phyloP scores from a whole-genome alignment of 1,284 basidiomycete genomes.

The Sanguinoderma infundibulare region DNA sequence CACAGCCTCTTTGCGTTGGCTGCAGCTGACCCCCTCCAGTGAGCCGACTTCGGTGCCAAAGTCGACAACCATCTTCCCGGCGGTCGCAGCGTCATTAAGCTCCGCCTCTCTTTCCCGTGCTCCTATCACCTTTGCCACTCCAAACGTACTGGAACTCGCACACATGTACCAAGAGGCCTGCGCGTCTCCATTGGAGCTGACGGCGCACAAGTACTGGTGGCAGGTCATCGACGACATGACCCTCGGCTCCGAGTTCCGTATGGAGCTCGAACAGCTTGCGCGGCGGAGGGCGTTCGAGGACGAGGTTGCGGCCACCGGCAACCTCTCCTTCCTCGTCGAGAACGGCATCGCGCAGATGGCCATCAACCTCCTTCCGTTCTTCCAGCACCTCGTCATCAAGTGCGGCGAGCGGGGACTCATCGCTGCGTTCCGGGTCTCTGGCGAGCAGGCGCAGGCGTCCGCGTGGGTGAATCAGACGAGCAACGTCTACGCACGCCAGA shows the following conservation, averaged over 20 bases:
- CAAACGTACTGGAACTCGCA: conserved; percentile 80
- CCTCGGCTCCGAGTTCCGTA: conserved; percentile 66
- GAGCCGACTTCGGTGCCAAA: conserved; percentile 91
- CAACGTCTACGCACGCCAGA: conserved; percentile 48
- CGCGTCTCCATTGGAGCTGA: conserved; percentile 51
- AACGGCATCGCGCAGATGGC: conserved; percentile 81
- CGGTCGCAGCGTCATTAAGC: conserved; percentile 48
- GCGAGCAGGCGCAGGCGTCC: conserved; percentile 42
- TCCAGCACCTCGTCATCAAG: conserved; percentile 84
- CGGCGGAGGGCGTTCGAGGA: conserved; percentile 45
- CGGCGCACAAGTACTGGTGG: conserved; percentile 68
- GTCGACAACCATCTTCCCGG: conserved; percentile 70
- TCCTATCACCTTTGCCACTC: conserved; percentile 73
- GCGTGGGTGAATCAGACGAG: conserved; percentile 54
- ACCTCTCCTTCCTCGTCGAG: conserved; percentile 66
- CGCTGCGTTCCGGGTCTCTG: conserved; percentile 60
- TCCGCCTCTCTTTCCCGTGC: conserved; percentile 36
- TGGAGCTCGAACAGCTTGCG: conserved; percentile 65
- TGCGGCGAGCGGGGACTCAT: conserved; percentile 74
- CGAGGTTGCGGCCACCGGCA: conserved; percentile 44
- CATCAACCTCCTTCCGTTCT: conserved; percentile 78
- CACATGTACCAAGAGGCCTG: conserved; percentile 63
- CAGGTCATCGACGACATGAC: conserved; percentile 61
- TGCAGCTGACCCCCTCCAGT: conserved; percentile 38
- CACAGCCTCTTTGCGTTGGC: background rate